These are phyloP conservation scores for Chlorella ohadii DNA, from an alignment of 139 green algal genomes.

Conservation along the genomic window DNA sequence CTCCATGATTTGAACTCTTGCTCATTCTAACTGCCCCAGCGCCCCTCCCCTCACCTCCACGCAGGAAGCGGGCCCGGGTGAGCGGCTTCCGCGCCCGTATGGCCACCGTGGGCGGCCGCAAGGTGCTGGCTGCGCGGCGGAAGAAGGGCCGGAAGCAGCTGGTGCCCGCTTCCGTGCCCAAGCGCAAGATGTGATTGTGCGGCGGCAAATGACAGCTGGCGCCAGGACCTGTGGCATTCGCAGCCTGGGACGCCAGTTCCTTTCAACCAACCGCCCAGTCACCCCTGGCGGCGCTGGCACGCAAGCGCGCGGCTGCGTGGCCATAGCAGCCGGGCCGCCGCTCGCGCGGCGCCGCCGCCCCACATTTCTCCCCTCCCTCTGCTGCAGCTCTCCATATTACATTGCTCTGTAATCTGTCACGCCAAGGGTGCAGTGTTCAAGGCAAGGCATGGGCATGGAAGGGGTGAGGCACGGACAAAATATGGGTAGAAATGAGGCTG, in stretches of 20 bases:
- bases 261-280: too few species aligned
- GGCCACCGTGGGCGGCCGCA: constrained; percentile 64
- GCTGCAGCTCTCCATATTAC: neutral
- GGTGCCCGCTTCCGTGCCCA: constrained; percentile 56
- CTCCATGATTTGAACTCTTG: too few species aligned
- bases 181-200: constrained; percentile 34
- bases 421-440: too few species aligned
- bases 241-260: too few species aligned
- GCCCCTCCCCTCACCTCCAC: neutral
- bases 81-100: constrained; percentile 80
- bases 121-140: constrained; percentile 69
- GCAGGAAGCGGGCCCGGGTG: constrained; percentile 70
- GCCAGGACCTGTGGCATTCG: too few species aligned
- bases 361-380: neutral
- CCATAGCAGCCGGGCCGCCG: neutral
- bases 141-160: constrained; percentile 71
- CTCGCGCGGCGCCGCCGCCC: neutral
- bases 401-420: neutral
- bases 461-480: too few species aligned
- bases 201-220: neutral
- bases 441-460: too few species aligned
- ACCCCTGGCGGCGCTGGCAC: too few species aligned
- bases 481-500: too few species aligned
- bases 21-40: too few species aligned
- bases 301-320: neutral